Conservation (phyloP, 129 eudicot species). For the Flaveria trinervia region DNA sequence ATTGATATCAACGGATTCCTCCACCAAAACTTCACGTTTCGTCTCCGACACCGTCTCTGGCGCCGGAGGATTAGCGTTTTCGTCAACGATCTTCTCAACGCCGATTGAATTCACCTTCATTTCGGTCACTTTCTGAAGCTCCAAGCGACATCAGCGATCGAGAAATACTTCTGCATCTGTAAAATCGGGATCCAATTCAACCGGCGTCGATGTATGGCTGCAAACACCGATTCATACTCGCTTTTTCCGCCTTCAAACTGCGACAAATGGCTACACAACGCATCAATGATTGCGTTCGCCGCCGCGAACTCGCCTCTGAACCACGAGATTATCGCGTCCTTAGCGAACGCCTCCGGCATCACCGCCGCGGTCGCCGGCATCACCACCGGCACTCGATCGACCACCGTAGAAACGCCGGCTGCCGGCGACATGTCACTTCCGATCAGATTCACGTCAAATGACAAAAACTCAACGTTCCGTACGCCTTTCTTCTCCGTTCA, state of each 20-base stretch:
- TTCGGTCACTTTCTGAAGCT: conserved; percentile 59
- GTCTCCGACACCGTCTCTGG: conserved; percentile 18
- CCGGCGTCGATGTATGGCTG: conserved; percentile 80
- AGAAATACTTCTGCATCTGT: conserved; percentile 93
- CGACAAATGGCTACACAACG: conserved; percentile 69
- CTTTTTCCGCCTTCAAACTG: conserved; percentile 48
- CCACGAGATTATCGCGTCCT: conserved; percentile 93
- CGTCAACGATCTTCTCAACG: conserved; percentile 27
- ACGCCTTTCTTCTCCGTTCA: not conserved
- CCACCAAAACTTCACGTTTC: conserved; percentile 31
- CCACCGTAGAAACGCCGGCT: conserved; percentile 52
- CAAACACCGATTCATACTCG: conserved; percentile 68
- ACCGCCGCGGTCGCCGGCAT: conserved; percentile 35
- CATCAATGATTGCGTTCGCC: conserved; percentile 96
- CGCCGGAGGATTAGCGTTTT: not conserved
- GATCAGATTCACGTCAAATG: not conserved
- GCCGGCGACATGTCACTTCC: conserved; percentile 74
- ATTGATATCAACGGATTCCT: conserved; percentile 25
- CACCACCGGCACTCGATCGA: conserved; percentile 51
- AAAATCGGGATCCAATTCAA: conserved; percentile 93
- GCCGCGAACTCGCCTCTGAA: conserved; percentile 96
- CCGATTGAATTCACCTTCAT: conserved; percentile 27
- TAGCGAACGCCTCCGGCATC: conserved; percentile 56
- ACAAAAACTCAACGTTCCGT: not conserved
- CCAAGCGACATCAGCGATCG: conserved; percentile 78